Conservation (phyloP, 164 flowering plant species). For the Vitis rotundifolia region DNA sequence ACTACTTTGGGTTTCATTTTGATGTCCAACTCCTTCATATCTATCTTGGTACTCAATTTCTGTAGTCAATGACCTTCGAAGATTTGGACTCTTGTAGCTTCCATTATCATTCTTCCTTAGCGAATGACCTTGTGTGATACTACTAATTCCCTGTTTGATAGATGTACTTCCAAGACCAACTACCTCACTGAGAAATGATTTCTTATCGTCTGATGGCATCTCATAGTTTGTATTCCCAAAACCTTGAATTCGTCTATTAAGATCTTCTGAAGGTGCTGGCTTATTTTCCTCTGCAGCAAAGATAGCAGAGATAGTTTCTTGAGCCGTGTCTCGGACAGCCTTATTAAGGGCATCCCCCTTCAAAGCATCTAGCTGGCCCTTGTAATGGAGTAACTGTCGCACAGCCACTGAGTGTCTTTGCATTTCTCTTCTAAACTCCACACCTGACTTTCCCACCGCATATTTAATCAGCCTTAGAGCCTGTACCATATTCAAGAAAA, state of each 20-base stretch:
- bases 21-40: conserved; percentile 53
- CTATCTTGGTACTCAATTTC: conserved; percentile 53
- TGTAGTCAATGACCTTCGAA: conserved; percentile 72
- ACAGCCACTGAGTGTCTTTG: conserved; percentile 84
- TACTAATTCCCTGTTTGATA: conserved; percentile 77
- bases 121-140: conserved; percentile 62
- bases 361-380: conserved; percentile 82
- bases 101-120: conserved; percentile 65
- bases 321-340: conserved; percentile 90
- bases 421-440: conserved; percentile 95
- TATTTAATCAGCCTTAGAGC: conserved; percentile 91
- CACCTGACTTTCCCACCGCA: conserved; percentile 90
- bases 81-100: conserved; percentile 78
- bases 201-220: conserved; percentile 73
- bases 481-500: conserved; percentile 37
- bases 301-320: conserved; percentile 77
- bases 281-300: conserved; percentile 74
- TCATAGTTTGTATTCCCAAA: conserved; percentile 88
- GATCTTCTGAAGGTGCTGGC: conserved; percentile 58
- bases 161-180: conserved; percentile 94
- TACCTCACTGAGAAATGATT: conserved; percentile 90
- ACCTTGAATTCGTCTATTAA: conserved; percentile 77
- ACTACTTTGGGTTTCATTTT: conserved; percentile 36
- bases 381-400: conserved; percentile 84
- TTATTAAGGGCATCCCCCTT: conserved; percentile 95